A percentile compares a stretch with the other conserved stretches of the same genome.
Conservation (phyloP, 345 rosid species). For the Lepidium aucheri region DNA sequence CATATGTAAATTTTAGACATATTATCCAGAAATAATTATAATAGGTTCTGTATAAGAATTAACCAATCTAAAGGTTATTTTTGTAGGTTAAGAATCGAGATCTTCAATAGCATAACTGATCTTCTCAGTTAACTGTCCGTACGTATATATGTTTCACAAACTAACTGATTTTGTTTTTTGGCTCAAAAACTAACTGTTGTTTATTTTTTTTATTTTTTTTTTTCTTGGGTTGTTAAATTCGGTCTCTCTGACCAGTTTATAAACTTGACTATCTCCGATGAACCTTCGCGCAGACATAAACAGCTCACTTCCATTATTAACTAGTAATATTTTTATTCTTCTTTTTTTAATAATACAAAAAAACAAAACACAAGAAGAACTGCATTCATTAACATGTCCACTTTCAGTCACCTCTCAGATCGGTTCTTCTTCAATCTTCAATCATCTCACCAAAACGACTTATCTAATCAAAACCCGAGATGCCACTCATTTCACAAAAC, state of each 20-base stretch:
- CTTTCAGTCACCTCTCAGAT: conserved; percentile 15
- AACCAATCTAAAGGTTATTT: too few relatives aligned
- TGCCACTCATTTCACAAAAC: conserved; percentile 16
- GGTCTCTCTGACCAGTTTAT: conserved; percentile 17
- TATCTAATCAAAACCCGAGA: background rate
- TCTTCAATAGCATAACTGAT: too few relatives aligned
- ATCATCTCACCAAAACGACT: background rate
- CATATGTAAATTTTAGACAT: too few relatives aligned
- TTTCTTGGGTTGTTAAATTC: conserved; percentile 9
- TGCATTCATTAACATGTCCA: conserved; percentile 33
- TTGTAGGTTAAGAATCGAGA: too few relatives aligned
- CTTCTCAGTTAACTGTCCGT: too few relatives aligned
- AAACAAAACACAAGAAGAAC: conserved; percentile 3
- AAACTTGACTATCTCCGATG: conserved; percentile 24
- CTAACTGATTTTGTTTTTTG: too few relatives aligned
- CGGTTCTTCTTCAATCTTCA: conserved; percentile 14
- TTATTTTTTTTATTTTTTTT: too few relatives aligned
- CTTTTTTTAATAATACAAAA: background rate
- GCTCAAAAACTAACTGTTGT: too few relatives aligned
- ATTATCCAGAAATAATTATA: too few relatives aligned
- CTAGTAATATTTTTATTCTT: background rate
- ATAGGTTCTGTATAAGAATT: too few relatives aligned
- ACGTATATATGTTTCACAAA: too few relatives aligned
- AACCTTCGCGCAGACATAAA: conserved; percentile 35
- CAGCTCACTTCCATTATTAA: conserved; percentile 29